Evolutionary conservation across 164 flowering plant genomes (phyloP).

Genomic region (Chloranthus sessilifolius): DNA sequence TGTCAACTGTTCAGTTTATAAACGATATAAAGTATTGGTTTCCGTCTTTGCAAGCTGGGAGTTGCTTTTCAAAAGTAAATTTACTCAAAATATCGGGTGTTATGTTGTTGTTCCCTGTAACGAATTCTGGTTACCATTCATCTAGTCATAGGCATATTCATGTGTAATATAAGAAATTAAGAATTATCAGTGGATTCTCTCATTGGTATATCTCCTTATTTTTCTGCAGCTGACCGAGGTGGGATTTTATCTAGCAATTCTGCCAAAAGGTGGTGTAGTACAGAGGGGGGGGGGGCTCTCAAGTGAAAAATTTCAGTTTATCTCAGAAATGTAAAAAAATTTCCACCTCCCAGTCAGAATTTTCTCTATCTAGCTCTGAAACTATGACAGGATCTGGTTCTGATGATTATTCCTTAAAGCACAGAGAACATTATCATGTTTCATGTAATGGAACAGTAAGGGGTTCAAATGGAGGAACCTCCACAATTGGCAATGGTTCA

Average conservation of each 20-base stretch:
- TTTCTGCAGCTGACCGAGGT: constrained; percentile 35
- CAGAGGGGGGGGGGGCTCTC: constrained; percentile 21
- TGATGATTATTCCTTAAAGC: constrained; percentile 28
- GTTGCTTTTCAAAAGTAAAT: no score
- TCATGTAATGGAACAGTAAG: constrained; percentile 33
- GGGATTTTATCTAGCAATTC: constrained; percentile 27
- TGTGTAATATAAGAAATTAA: no score
- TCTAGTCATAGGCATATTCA: no score
- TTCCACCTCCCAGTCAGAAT: constrained; percentile 18
- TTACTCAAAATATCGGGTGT: no score
- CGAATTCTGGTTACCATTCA: no score
- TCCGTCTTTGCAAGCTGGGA: no score
- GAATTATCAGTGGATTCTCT: no score
- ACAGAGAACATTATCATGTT: constrained; percentile 36
- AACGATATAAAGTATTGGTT: no score
- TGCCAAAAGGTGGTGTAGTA: constrained; percentile 23
- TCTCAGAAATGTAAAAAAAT: constrained; percentile 32
- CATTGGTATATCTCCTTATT: no score
- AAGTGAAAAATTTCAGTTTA: constrained; percentile 22
- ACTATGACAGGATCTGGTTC: constrained; percentile 26
- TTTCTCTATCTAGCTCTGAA: constrained; percentile 33
- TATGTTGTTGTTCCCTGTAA: no score
- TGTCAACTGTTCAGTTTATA: no score
- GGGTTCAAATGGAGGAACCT: constrained; percentile 22
- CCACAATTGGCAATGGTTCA: constrained; percentile 17